Evolutionary conservation across 1,284 basidiomycete genomes (phyloP).

Genomic region (Cystobasidium pallidum): DNA sequence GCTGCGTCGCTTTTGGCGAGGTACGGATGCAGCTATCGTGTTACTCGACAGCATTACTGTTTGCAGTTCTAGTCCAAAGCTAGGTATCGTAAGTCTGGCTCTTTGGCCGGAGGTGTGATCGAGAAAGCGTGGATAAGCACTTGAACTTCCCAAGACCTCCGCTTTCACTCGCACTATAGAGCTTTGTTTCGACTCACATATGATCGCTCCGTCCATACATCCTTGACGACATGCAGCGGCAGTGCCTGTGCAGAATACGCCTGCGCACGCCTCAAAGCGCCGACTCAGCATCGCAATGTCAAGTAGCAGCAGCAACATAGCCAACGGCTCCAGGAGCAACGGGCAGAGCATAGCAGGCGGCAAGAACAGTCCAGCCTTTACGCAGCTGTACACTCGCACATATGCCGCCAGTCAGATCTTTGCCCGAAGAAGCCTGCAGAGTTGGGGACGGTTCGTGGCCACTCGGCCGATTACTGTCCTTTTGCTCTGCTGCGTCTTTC

Average conservation of each 20-base stretch:
- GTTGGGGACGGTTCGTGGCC: conserved; percentile 57
- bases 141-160: too few species aligned
- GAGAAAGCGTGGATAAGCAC: not conserved
- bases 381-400: conserved; percentile 9
- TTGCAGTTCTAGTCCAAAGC: not conserved
- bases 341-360: conserved; percentile 1
- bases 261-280: conserved; percentile 4
- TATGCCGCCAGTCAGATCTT: conserved; percentile 33
- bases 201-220: not conserved
- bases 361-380: not conserved
- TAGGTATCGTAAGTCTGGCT: not conserved
- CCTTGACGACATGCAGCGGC: conserved; percentile 13
- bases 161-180: not conserved
- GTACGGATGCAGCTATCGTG: not conserved
- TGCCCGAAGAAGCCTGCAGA: conserved; percentile 28
- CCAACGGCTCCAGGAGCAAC: conserved; percentile 16
- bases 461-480: conserved; percentile 91
- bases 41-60: not conserved
- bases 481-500: conserved; percentile 88
- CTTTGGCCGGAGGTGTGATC: too few species aligned
- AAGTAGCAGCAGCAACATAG: conserved; percentile 4
- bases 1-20: not conserved
- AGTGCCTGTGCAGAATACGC: conserved; percentile 21
- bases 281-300: conserved; percentile 15
- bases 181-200: not conserved